A percentile compares a stretch with the other conserved stretches of the same genome.
Evolutionary conservation across 2,329 filamentous ascomycete species (phyloP).

Genomic region (Trichoderma brevicompactum): DNA sequence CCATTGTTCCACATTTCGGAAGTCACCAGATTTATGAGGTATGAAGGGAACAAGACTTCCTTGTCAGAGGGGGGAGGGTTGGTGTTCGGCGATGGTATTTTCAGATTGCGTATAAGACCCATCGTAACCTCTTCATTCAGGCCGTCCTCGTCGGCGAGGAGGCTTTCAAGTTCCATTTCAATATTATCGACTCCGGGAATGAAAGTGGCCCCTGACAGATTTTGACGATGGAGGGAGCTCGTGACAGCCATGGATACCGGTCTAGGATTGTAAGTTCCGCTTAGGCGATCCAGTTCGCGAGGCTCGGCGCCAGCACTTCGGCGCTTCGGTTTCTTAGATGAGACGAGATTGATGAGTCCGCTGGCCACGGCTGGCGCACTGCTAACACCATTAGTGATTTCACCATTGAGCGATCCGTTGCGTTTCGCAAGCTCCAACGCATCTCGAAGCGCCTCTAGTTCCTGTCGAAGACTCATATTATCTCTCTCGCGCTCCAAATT

Average conservation of each 20-base stretch:
- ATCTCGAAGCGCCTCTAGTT: slow-evolving; percentile 87
- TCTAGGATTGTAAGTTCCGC: slow-evolving; percentile 87
- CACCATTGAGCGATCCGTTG: slow-evolving; percentile 73
- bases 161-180: slow-evolving; percentile 90
- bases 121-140: slow-evolving; percentile 97
- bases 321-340: slow-evolving; percentile 95
- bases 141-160: slow-evolving; percentile 92
- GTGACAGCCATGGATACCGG: slow-evolving; percentile 94
- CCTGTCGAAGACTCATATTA: slow-evolving; percentile 82
- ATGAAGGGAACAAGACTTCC: slow-evolving; percentile 97
- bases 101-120: slow-evolving; percentile 93
- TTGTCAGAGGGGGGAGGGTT: slow-evolving; percentile 94
- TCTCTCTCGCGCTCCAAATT: slow-evolving; percentile 81
- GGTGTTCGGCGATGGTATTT: slow-evolving; percentile 87
- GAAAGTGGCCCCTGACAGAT: slow-evolving; percentile 75
- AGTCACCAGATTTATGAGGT: slow-evolving; percentile 97
- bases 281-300: slow-evolving; percentile 86
- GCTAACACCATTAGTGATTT: slow-evolving; percentile 46
- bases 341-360: slow-evolving; percentile 94
- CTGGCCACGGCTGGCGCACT: slow-evolving; percentile 59
- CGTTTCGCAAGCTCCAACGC: slow-evolving; percentile 87
- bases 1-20: slow-evolving; percentile 99
- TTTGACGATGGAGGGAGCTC: slow-evolving; percentile 68
- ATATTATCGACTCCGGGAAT: slow-evolving; percentile 84
- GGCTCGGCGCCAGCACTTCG: slow-evolving; percentile 87